Base-by-base conservation (phyloP, 169 alveolate genomes). In the Toxoplasma gondii region DNA sequence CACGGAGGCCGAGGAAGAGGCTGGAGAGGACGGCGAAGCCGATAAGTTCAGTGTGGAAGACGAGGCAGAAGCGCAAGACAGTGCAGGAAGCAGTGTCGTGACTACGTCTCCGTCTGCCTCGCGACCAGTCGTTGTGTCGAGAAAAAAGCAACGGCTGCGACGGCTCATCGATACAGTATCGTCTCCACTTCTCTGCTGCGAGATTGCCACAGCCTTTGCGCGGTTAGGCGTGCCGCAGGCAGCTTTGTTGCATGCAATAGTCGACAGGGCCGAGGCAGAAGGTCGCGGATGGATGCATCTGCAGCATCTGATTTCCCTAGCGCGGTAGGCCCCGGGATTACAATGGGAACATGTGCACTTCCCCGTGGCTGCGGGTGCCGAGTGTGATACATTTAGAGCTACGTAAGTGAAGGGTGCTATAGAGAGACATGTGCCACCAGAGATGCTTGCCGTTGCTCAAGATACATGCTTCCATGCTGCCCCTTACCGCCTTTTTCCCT, bases 161-260 rank as follows among this genome's bases (percentile, higher is more conserved):
- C 90, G 90, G 41, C 31, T 82, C 44, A 22, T 82, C 44, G 90
- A 82, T 67, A 43, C 90, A 16, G 67, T 82, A 16, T 82, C 90
- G 39, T 82, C 90, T 22, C 90, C 90, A 41, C 53, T 82, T 29
- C 90, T 82, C 67, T 82, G 90, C 90, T 82, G 90, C 36, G 90
- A 82, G 53, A 43, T 82, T 27, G 90, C 90, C 17, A 67, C 90
- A 16, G 53, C 90, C 10, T 36, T 82, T 17, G 90, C 90, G 41
- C 90, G 53, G 69, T 41, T 82, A 0, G 36, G 64, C 17, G 67
- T 82, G 69, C 64, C 90, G 67, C 90, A 82, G 67, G 44, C 90
- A 36, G 64, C 90, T 24, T 49, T 82, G 67, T 67, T 82, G 90
- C 90, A 82, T 43, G 90, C 90, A 43, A 82, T 82, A 9, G 64